Evolutionary conservation across 106 monocot species (phyloP).

Genomic region (Narthecium ossifragum): DNA sequence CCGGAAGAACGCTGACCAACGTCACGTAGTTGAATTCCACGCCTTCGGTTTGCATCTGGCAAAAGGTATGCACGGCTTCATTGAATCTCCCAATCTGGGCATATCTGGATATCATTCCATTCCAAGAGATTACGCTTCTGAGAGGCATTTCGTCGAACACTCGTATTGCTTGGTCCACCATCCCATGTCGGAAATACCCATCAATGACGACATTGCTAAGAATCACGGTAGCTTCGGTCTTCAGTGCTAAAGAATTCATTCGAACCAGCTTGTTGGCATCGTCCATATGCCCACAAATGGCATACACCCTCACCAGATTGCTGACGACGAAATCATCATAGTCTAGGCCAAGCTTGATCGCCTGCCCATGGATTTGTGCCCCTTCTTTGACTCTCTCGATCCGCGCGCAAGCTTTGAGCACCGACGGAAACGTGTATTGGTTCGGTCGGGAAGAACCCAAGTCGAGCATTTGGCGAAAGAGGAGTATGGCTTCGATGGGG

Average conservation of each 20-base stretch:
- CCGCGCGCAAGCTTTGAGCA: slow-evolving; percentile 37
- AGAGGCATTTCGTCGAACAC: slow-evolving; percentile 36
- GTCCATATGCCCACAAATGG: slow-evolving; percentile 29
- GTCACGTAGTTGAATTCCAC: slow-evolving; percentile 39
- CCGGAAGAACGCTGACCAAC: slow-evolving; percentile 42
- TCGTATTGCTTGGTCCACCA: slow-evolving; percentile 15
- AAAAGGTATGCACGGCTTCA: slow-evolving; percentile 39
- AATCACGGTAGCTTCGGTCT: slow-evolving; percentile 20
- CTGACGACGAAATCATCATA: slow-evolving; percentile 39
- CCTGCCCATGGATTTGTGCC: slow-evolving; percentile 37
- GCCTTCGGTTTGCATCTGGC: slow-evolving; percentile 21
- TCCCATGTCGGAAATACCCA: slow-evolving; percentile 32
- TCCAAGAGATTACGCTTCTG: slow-evolving; percentile 47
- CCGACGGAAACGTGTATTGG: slow-evolving; percentile 39
- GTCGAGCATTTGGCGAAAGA: slow-evolving; percentile 25
- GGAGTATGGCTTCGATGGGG: slow-evolving; percentile 7
- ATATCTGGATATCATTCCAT: slow-evolving; percentile 41
- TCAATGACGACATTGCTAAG: slow-evolving; percentile 45
- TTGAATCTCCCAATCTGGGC: slow-evolving; percentile 30
- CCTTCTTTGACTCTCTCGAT: slow-evolving; percentile 21
- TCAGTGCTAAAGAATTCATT: not conserved
- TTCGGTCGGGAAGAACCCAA: slow-evolving; percentile 15
- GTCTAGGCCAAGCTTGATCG: slow-evolving; percentile 27
- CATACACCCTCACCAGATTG: slow-evolving; percentile 41
- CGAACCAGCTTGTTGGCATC: slow-evolving; percentile 25